Conservation (phyloP, 2,329 filamentous ascomycete species). For the Apiospora hydei region DNA sequence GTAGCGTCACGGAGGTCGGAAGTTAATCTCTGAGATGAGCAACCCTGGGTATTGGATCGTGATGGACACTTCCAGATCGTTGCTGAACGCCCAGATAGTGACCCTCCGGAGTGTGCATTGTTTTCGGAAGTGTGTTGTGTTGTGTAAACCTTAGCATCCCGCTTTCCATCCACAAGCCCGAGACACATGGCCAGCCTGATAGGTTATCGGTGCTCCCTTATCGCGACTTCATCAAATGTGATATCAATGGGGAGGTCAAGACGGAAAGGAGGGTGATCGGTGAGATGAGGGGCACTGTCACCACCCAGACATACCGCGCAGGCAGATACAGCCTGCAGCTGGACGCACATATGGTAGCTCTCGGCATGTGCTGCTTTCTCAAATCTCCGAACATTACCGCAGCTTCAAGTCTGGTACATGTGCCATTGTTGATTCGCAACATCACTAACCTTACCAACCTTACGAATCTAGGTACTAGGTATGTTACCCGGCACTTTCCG, state of each 20-base stretch:
- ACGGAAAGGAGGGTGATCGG: slow-evolving; percentile 12
- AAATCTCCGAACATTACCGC: background rate
- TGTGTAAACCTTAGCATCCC: background rate
- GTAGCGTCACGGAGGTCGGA: background rate
- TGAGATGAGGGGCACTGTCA: background rate
- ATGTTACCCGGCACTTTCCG: slow-evolving; percentile 21
- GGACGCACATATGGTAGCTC: background rate
- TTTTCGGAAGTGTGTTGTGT: background rate
- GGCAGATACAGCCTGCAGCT: background rate
- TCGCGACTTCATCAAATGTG: slow-evolving; percentile 11
- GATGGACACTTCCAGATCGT: background rate
- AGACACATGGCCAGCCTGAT: slow-evolving; percentile 20
- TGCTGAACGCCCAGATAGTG: background rate
- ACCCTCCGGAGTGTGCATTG: slow-evolving; percentile 5
- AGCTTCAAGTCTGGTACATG: slow-evolving; percentile 5
- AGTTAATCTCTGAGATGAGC: background rate
- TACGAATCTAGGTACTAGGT: no score
- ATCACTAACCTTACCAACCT: background rate
- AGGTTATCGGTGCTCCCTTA: slow-evolving; percentile 7
- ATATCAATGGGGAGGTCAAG: background rate
- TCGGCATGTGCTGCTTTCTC: background rate
- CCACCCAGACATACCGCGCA: no score
- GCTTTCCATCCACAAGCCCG: background rate
- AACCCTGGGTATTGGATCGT: background rate
- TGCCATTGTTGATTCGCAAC: background rate